Evolutionary conservation across 257 asterid species (phyloP).

Genomic region (Solanum phureja): DNA sequence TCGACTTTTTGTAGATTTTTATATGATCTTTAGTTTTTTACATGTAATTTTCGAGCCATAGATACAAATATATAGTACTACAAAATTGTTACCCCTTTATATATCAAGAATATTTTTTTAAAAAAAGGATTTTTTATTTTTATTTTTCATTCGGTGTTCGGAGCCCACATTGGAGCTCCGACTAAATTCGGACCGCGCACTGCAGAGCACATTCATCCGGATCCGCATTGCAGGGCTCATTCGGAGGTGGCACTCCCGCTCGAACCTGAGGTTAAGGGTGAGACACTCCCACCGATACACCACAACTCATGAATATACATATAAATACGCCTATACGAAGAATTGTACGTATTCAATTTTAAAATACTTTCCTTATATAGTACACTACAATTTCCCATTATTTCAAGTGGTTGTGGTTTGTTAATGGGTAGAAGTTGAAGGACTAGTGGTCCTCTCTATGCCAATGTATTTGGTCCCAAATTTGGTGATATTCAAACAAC

Average conservation of each 20-base stretch:
- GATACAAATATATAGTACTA: neutral
- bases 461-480: neutral
- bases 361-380: neutral
- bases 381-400: neutral
- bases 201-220: too few species aligned
- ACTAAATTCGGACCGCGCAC: fast-evolving
- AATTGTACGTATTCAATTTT: neutral
- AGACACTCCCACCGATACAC: fast-evolving
- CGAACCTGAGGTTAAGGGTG: too few species aligned
- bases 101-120: too few species aligned
- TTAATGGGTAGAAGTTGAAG: neutral
- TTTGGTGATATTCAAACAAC: neutral
- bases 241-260: too few species aligned
- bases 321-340: neutral
- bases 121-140: too few species aligned
- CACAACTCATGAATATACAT: too few species aligned
- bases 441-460: neutral
- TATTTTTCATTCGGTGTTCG: too few species aligned
- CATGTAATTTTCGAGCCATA: neutral
- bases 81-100: neutral
- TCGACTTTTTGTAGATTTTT: neutral
- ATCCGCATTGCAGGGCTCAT: too few species aligned
- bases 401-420: neutral
- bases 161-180: fast-evolving
- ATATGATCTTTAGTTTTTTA: neutral